Base-by-base conservation (phyloP, 2,329 filamentous ascomycete genomes). In the Knoxdaviesia proteae region DNA sequence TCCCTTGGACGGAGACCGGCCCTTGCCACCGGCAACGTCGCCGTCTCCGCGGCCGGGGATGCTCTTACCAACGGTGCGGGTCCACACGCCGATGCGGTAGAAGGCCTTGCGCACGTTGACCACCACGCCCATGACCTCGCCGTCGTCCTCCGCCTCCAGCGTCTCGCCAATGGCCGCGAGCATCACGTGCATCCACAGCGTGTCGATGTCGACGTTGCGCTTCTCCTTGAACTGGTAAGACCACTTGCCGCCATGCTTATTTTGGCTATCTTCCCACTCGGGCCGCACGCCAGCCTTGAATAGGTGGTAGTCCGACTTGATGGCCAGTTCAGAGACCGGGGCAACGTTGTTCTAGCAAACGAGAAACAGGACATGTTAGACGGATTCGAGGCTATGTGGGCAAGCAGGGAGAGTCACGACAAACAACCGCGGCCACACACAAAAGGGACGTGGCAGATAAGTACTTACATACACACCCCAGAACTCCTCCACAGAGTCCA, bases 211-310 rank as follows among this genome's bases (percentile, higher is more conserved):
- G 58, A 94, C 74, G 51, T 69, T 75, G 56, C 82, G 80, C 74
- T 94, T 94, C 53, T 94, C 84, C 69, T 92, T 93, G 77, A 94
- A 94, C 56, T 84, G 80, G 67, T 92, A 96, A 31, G 88, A 87
- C 90, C 90, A 98, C 65, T 94, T 94, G 64, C 90, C 90, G 53
- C 90, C 90, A 60, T 96, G 86, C 74, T 96, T 98, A 70, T 98
- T 98, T 68, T 96, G 86, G 31, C 76, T 71, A 59, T 98, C 90
- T 63, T 98, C 90, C 90, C 90, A 98, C 65, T 98, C 92, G 34
- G 90, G 90, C 49, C 90, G 84, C 48, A 98, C 84, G 50, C 87
- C 87, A 54, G 80, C 80, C 71, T 98, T 98, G 80, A 98, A 98
- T 38, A 98, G 81, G 58, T 98, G 92, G 67, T 98, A 98, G 62